These are phyloP conservation scores for Microbotryum scabiosae DNA, from an alignment of 1,284 basidiomycete species.

Conservation along the genomic window DNA sequence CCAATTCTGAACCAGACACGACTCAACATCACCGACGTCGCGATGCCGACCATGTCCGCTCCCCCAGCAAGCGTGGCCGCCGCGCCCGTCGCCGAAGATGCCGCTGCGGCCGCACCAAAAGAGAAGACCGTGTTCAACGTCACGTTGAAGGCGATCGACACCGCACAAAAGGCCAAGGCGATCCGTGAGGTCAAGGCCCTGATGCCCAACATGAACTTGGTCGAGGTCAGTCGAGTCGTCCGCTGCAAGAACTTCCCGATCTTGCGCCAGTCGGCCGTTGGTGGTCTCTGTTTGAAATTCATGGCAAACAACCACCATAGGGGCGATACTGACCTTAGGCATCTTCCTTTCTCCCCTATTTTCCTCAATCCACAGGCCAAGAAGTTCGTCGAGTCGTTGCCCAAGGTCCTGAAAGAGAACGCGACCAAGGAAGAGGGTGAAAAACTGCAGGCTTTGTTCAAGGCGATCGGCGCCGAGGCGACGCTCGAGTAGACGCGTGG, in stretches of 20 bases:
- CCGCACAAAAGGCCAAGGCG: slow-evolving; percentile 86
- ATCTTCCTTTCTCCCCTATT: not conserved
- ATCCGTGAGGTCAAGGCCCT: slow-evolving; percentile 96
- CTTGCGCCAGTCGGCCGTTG: slow-evolving; percentile 31
- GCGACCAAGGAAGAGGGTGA: slow-evolving; percentile 96
- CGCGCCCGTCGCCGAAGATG: slow-evolving; percentile 43
- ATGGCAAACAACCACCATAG: not conserved
- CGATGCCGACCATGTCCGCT: slow-evolving; percentile 72
- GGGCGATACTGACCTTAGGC: not conserved
- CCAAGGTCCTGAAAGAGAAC: slow-evolving; percentile 91
- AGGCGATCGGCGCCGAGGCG: slow-evolving; percentile 80
- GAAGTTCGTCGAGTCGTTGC: slow-evolving; percentile 96
- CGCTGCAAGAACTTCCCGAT: slow-evolving; percentile 24
- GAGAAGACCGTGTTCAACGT: slow-evolving; percentile 98
- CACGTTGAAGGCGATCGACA: slow-evolving; percentile 85
- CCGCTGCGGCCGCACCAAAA: slow-evolving; percentile 54
- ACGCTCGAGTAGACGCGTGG: slow-evolving; percentile 41
- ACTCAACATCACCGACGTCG: slow-evolving; percentile 96
- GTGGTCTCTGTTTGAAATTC: not conserved
- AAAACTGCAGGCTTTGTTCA: slow-evolving; percentile 85
- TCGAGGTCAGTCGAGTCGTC: slow-evolving; percentile 67
- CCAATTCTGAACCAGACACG: slow-evolving; percentile 52
- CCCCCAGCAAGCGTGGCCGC: slow-evolving; percentile 53
- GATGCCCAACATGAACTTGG: slow-evolving; percentile 86
- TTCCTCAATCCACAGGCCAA: slow-evolving; percentile 60